phyloP scores from a whole-genome alignment of 257 asterid species.

The Nicotiana paniculata region DNA sequence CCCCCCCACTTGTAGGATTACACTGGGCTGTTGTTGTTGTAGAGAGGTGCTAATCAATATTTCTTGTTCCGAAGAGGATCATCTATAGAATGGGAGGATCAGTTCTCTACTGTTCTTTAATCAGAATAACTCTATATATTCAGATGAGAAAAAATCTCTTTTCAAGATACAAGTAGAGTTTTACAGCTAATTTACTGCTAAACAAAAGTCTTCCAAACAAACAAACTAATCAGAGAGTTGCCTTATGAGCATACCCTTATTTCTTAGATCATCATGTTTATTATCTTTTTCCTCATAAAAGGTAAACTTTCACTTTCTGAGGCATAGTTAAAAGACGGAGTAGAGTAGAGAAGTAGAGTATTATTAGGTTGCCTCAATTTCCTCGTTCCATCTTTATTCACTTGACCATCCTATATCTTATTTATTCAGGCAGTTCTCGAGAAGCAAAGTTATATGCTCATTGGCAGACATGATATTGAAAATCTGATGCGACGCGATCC shows the following conservation, averaged over 20 bases:
- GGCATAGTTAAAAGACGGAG: not conserved
- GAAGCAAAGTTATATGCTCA: constrained; percentile 98
- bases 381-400: not conserved
- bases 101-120: not conserved
- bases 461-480: constrained; percentile 94
- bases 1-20: too few species aligned
- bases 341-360: not conserved
- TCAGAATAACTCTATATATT: not conserved
- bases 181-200: not conserved
- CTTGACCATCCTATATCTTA: not conserved
- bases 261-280: not conserved
- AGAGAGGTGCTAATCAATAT: not conserved
- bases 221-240: not conserved
- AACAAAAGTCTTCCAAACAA: not conserved
- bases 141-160: not conserved
- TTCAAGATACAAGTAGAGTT: not conserved
- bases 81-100: not conserved
- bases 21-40: too few species aligned
- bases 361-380: not conserved
- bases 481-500: constrained; percentile 86
- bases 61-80: not conserved
- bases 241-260: not conserved
- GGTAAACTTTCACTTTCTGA: not conserved
- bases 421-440: constrained; percentile 92
- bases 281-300: not conserved